Evolutionary conservation across 495 filamentous ascomycete genomes (phyloP), one percentile per base, ranked within the genome.

Genomic region (Penicillium ucsense): DNA sequence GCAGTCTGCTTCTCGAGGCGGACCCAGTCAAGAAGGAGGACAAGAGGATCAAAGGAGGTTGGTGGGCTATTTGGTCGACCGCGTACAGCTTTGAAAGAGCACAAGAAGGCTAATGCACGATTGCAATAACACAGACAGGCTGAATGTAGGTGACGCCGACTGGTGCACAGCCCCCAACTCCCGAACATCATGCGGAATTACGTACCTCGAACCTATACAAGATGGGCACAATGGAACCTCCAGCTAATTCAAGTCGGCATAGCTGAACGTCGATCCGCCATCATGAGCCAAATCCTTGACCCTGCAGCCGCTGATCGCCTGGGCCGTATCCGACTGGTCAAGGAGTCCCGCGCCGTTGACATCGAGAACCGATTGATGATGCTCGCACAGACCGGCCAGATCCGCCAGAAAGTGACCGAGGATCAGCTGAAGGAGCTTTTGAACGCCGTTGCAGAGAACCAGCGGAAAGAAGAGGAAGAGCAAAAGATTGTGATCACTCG

Each of bases 241-340:
- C 20, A 20, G 2, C 20, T 20, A 20, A 20, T 20, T 20, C 20
- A 20, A 20, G 32, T 30, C 48, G 28, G 38, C 11, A 11, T 42
- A 71, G 63, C 61, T 35, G 70, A 76, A 38, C 65, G 60, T 30
- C 86, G 91, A 48, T 69, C 83, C 61, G 73, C 82, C 31, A 85
- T 95, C 54, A 80, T 98, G 45, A 77, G 75, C 54, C 92, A 97
- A 61, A 95, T 98, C 75, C 87, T 97, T 46, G 80, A 86, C 50
- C 91, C 94, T 59, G 89, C 88, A 59, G 94, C 92, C 20, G 85
- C 88, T 45, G 92, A 98, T 69, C 85, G 92, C 10, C 76, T 98
- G 7, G 88, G 88, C 40, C 86, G 94, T 49, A 97, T 98, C 68
- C 86, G 90, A 9, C 81, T 98, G 47, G 92, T 97, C 47, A 97